Evolutionary conservation across 2,329 filamentous ascomycete genomes (phyloP).

Genomic region (Fusarium veterinarium): DNA sequence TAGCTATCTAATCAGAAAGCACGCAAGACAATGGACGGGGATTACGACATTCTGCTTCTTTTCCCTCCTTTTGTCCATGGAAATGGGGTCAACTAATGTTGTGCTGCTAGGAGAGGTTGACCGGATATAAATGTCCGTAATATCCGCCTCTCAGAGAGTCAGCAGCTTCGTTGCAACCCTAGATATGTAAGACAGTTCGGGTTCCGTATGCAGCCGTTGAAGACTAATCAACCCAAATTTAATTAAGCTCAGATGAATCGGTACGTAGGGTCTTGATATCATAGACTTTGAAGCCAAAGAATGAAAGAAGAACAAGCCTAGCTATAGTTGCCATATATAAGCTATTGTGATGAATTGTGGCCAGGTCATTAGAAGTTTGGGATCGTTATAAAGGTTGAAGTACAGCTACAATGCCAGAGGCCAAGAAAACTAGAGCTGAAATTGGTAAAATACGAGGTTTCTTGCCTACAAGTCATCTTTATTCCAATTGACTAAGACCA

Average conservation of each 20-base stretch:
- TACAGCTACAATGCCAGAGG: not conserved
- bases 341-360: not conserved
- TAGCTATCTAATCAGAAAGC: slow-evolving; percentile 27
- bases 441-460: too few relatives aligned
- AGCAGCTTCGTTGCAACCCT: not conserved
- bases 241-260: not conserved
- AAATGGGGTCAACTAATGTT: slow-evolving; percentile 16
- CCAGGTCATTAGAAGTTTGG: not conserved
- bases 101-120: not conserved
- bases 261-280: not conserved
- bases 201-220: not conserved
- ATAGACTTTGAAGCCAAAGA: not conserved
- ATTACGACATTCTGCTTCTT: not conserved
- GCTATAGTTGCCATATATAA: not conserved
- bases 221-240: not conserved
- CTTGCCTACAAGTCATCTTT: not conserved
- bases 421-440: not conserved
- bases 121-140: slow-evolving; percentile 25
- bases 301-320: not conserved
- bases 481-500: not conserved
- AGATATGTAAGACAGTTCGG: not conserved
- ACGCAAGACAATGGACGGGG: slow-evolving; percentile 1
- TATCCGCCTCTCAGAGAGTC: not conserved
- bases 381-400: not conserved
- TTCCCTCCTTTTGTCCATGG: not conserved